Base-by-base conservation (phyloP, 1,139 yeast species). In the Casaregolazyma suthepensis region DNA sequence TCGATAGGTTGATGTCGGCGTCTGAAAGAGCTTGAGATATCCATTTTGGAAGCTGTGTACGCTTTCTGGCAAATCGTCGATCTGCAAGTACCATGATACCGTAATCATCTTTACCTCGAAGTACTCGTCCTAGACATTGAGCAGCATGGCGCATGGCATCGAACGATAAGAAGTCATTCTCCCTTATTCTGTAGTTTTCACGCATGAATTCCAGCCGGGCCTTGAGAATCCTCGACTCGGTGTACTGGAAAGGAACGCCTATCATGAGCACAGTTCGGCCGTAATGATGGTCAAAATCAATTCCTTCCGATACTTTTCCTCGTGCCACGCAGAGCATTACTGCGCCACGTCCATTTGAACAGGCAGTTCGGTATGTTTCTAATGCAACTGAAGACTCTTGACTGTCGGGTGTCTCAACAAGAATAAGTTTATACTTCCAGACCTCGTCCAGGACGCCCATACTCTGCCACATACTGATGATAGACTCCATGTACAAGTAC, bases 71-170 rank as follows among this genome's bases (percentile, higher is more conserved):
- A 68, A 93, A 93, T 66, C 99, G 77, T 62, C 96, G 77, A 70
- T 93, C 99, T 0, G 99, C 99, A 57, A 93, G 73, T 50, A 93
- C 97, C 99, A 93, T 93, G 63, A 94, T 87, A 57, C 99, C 99
- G 68, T 94, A 93, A 72, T 93, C 99, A 67, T 93, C 97, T 67
- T 93, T 93, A 59, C 99, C 99, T 73, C 99, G 82, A 61, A 93
- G 74, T 52, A 93, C 99, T 66, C 99, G 81, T 13, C 99, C 99
- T 64, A 93, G 72, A 72, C 99, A 93, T 71, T 93, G 99, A 0
- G 99, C 99, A 2, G 99, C 99, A 74, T 93, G 99, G 66, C 99
- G 82, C 99, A 93, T 94, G 35, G 99, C 99, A 71, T 93, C 99
- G 77, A 93, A 93, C 20, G 98, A 90, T 46, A 93, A 71, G 66